Evolutionary conservation across 805 yeast species (phyloP), one percentile per base, ranked within the genome.

Genomic region (Kuraishia ogatae): DNA sequence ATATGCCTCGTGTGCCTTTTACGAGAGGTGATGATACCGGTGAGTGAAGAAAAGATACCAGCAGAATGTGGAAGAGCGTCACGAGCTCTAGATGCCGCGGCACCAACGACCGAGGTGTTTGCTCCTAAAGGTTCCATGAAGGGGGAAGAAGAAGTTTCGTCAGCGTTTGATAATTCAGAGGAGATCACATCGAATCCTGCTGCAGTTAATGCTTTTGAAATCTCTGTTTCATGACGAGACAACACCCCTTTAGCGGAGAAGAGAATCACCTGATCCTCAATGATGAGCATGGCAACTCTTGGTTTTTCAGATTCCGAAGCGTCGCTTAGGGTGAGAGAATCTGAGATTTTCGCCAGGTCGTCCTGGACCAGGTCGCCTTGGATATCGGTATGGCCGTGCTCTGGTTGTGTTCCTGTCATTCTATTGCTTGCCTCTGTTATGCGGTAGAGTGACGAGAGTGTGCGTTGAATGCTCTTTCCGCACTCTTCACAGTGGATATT

Each of bases 401-500:
- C 60, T 50, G 60, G 60, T 50, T 63, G 60, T 3, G 43, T 35
- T 35, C 17, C 43, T 13, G 15, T 13, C 17, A 35, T 35, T 35
- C 43, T 35, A 35, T 35, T 35, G 43, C 43, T 35, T 35, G 43
- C 43, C 17, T 35, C 43, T 11, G 43, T 35, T 1, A 50, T 55
- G 24, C 58, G 54, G 48, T 22, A 47, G 13, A 39, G 54, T 50
- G 53, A 55, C 2, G 66, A 51, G 15, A 80, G 56, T 1, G 66
- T 57, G 6, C 59, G 54, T 19, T 60, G 59, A 21, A 83, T 70
- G 13, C 73, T 64, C 2, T 59, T 58, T 57, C 75, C 78, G 61
- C 88, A 83, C 46, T 77, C 78, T 2, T 68, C 69, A 61, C 88
- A 83, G 62, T 83, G 87, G 46, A 83, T 71, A 58, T 84, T 83